Evolutionary conservation across 2,329 filamentous ascomycete genomes (phyloP).

Genomic region (Huntiella abstrusa): DNA sequence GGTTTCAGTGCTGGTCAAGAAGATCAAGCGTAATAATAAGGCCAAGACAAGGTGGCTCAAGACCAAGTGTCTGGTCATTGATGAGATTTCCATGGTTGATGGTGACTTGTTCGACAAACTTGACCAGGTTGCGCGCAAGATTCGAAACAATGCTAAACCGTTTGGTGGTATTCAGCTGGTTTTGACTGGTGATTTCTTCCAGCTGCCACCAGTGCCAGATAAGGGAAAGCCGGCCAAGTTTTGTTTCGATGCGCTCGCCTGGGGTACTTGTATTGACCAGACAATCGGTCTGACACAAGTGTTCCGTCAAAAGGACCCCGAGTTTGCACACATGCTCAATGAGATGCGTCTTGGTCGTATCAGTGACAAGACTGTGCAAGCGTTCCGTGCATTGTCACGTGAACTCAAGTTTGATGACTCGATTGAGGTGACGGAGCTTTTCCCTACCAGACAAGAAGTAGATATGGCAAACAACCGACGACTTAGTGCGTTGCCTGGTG

Average conservation of each 20-base stretch:
- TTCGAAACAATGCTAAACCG: constrained; percentile 77
- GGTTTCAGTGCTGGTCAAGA: constrained; percentile 62
- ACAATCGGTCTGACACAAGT: constrained; percentile 91
- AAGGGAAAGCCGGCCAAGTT: constrained; percentile 56
- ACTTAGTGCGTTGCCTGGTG: constrained; percentile 53
- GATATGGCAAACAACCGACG: constrained; percentile 66
- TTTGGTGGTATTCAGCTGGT: constrained; percentile 94
- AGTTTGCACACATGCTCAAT: constrained; percentile 89
- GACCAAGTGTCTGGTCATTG: constrained; percentile 74
- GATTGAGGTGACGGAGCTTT: constrained; percentile 62
- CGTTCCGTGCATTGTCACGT: constrained; percentile 56
- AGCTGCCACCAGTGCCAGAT: constrained; percentile 84
- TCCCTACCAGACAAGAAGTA: constrained; percentile 78
- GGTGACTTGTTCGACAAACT: constrained; percentile 94
- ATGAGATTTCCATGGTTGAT: constrained; percentile 98
- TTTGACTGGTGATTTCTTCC: constrained; percentile 95
- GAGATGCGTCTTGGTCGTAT: constrained; percentile 88
- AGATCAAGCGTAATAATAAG: constrained; percentile 76
- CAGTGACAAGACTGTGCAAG: constrained; percentile 51
- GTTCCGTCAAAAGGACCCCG: constrained; percentile 79
- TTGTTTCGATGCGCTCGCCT: constrained; percentile 79
- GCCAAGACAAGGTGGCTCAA: constrained; percentile 75
- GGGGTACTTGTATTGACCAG: constrained; percentile 83
- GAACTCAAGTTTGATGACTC: constrained; percentile 54
- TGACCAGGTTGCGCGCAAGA: constrained; percentile 63